Evolutionary conservation across 306 rosid species (phyloP), one percentile per base, ranked within the genome.

Genomic region (Spatholobus suberectus): DNA sequence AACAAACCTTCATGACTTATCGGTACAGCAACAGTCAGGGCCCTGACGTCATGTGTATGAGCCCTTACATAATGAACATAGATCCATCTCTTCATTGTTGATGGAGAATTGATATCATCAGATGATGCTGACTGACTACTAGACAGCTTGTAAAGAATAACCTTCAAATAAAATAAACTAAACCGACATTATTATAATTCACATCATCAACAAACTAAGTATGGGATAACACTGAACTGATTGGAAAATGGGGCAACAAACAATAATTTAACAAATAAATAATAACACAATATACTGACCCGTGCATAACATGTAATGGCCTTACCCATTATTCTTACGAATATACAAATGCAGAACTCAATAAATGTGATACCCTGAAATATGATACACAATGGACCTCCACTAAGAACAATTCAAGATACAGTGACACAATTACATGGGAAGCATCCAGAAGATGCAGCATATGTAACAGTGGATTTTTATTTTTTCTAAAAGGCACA

Each of bases 11-110:
- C 99, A 83, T 84, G 91, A 78, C 90, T 76, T 67, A 94, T 94
- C 0, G 99, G 99, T 54, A 94, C 88, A 80, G 97, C 98, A 70
- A 96, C 93, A 40, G 98, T 83, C 89, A 96, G 86, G 44, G 99
- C 97, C 88, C 89, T 89, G 73, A 94, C 77, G 75, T 96, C 99
- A 75, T 94, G 98, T 34, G 98, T 86, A 80, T 96, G 98, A 82
- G 93, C 90, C 81, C 93, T 91, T 17, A 85, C 86, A 85, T 88
- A 85, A 61, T 94, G 97, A 89, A 94, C 89, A 76, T 92, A 91
- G 75, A 76, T 83, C 99, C 99, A 96, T 86, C 84, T 94, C 89
- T 91, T 94, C 78, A 62, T 75, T 27, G 35, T 58, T 44, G 59
- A 65, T 18, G 83, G 17, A 35, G 88, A 77, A 65, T 75, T 75